These are phyloP conservation scores for Endothia cerciana DNA, from an alignment of 2,329 filamentous ascomycete species.

Conservation along the genomic window DNA sequence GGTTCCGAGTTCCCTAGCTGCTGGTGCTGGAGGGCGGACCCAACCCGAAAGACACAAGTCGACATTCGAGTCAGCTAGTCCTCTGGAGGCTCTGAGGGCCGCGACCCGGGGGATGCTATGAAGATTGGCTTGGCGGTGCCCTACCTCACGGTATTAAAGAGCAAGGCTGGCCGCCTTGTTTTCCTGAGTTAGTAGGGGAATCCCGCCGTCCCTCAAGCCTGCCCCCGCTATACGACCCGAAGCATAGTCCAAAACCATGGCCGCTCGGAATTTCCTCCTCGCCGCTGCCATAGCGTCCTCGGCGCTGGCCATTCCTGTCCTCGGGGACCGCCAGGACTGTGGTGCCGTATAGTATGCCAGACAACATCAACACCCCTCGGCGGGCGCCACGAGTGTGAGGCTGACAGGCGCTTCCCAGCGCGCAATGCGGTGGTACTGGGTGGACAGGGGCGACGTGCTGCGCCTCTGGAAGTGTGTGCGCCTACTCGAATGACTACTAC, in stretches of 20 bases:
- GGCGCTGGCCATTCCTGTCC: slow-evolving; percentile 15
- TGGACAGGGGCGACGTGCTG: slow-evolving; percentile 52
- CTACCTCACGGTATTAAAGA: not conserved
- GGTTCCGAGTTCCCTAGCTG: not conserved
- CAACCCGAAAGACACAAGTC: not conserved
- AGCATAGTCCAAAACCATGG: slow-evolving; percentile 31
- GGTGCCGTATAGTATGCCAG: slow-evolving; percentile 36
- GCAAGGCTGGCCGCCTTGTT: not conserved
- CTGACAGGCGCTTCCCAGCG: slow-evolving; percentile 31
- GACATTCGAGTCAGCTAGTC: not conserved
- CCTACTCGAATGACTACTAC: slow-evolving; percentile 43
- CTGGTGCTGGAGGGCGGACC: not conserved
- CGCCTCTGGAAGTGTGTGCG: slow-evolving; percentile 44
- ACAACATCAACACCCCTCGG: not conserved
- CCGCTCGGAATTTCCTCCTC: slow-evolving; percentile 36
- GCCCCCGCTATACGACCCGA: not conserved
- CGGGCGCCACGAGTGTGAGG: not conserved
- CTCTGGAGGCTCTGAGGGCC: slow-evolving; percentile 4
- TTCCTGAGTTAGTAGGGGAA: not conserved
- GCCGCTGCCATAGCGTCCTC: slow-evolving; percentile 41
- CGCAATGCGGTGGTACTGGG: slow-evolving; percentile 51
- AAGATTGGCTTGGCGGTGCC: not conserved
- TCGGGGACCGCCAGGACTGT: slow-evolving; percentile 14
- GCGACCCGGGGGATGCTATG: not conserved
- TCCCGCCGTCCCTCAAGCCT: not conserved